Conservation (phyloP, 2,329 filamentous ascomycete genomes). For the Thielaviopsis musarum region DNA sequence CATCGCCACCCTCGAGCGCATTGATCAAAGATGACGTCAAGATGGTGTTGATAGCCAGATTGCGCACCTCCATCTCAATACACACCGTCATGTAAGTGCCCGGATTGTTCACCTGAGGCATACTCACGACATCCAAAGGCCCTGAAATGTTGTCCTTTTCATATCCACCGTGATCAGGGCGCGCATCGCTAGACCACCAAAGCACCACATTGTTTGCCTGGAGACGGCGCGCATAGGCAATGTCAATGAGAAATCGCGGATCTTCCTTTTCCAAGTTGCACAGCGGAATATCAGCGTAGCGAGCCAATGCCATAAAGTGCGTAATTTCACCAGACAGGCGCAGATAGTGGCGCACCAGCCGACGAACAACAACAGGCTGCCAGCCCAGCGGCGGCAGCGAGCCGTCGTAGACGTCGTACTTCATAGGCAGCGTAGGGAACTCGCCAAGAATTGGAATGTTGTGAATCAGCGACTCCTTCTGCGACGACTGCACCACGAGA, state of each 20-base stretch:
- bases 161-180: conserved; percentile 88
- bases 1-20: conserved; percentile 80
- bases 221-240: conserved; percentile 79
- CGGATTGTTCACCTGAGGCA: conserved; percentile 85
- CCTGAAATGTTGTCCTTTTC: conserved; percentile 81
- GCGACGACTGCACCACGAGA: conserved; percentile 81
- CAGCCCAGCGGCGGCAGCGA: conserved; percentile 82
- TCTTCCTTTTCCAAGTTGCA: conserved; percentile 94
- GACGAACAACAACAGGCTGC: conserved; percentile 76
- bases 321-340: conserved; percentile 84
- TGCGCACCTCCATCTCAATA: conserved; percentile 85
- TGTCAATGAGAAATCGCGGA: conserved; percentile 84
- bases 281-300: conserved; percentile 85
- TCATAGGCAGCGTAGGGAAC: conserved; percentile 66
- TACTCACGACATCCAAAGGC: conserved; percentile 68
- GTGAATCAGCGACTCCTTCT: conserved; percentile 62
- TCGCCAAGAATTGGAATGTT: conserved; percentile 73
- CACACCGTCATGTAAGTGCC: conserved; percentile 93
- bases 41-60: conserved; percentile 94
- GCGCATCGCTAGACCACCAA: conserved; percentile 84
- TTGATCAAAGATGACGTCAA: conserved; percentile 93
- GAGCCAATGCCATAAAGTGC: conserved; percentile 71
- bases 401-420: conserved; percentile 68
- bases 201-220: conserved; percentile 85
- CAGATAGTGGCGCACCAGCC: conserved; percentile 77